Conservation (phyloP, 345 rosid genomes). For the Psidium guajava region DNA sequence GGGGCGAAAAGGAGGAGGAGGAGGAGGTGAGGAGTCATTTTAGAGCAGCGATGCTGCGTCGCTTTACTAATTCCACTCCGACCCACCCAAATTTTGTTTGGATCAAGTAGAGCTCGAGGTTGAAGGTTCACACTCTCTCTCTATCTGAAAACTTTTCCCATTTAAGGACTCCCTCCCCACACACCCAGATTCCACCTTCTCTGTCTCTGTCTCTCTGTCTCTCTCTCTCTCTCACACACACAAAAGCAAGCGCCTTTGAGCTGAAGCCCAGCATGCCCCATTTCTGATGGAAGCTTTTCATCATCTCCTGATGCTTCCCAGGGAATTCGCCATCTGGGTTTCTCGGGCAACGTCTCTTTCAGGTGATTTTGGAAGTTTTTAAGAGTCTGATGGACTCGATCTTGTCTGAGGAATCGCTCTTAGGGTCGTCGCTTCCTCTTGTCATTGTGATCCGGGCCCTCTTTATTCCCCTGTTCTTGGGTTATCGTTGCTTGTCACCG, state of each 20-base stretch:
- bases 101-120: background rate
- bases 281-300: constrained; percentile 1
- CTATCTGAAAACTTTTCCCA: background rate
- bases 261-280: background rate
- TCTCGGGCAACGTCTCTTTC: background rate
- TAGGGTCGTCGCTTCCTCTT: background rate
- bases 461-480: background rate
- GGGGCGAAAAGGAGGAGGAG: background rate
- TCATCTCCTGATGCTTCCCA: background rate
- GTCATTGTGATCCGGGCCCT: background rate
- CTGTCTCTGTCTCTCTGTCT: background rate
- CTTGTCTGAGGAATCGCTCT: background rate
- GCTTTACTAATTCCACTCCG: constrained; percentile 20
- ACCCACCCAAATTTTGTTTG: constrained; percentile 1
- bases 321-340: background rate
- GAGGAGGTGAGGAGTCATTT: background rate
- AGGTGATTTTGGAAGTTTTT: background rate
- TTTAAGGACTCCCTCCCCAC: background rate
- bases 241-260: background rate
- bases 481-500: background rate
- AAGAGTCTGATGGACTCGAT: background rate
- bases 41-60: background rate
- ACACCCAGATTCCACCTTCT: background rate
- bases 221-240: no score
- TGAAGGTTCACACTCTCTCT: background rate